These are phyloP conservation scores for Ascochyta fabae DNA, from an alignment of 2,329 filamentous ascomycete species.

Conservation along the genomic window DNA sequence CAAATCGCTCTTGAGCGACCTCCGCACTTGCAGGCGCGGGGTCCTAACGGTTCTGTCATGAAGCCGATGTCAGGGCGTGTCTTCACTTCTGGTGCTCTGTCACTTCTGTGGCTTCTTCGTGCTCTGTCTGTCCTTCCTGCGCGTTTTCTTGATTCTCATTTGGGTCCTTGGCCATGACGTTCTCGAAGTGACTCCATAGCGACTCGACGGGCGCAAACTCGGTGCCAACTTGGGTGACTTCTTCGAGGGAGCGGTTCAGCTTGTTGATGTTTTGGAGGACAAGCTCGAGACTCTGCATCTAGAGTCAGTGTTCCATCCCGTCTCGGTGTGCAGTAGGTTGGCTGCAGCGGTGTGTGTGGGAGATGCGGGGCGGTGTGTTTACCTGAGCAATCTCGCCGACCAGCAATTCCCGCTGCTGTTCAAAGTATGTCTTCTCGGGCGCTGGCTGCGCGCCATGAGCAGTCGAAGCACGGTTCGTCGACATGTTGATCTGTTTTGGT, in stretches of 20 bases:
- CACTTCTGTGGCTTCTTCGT: slow-evolving; percentile 29
- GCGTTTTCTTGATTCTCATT: slow-evolving; percentile 40
- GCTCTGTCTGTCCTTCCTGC: slow-evolving; percentile 33
- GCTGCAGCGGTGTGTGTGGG: slow-evolving; percentile 14
- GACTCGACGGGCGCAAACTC: slow-evolving; percentile 97
- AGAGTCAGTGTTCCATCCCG: slow-evolving; percentile 2
- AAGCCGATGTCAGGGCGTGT: neutral
- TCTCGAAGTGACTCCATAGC: slow-evolving; percentile 96
- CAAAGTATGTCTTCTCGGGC: slow-evolving; percentile 65
- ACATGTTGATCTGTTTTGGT: slow-evolving; percentile 27
- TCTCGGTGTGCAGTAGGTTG: slow-evolving; percentile 51
- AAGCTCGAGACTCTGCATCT: slow-evolving; percentile 73
- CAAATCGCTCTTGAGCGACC: neutral
- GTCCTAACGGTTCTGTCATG: neutral
- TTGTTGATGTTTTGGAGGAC: slow-evolving; percentile 96
- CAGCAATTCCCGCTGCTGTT: slow-evolving; percentile 75
- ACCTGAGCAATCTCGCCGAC: slow-evolving; percentile 77
- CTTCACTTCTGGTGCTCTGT: slow-evolving; percentile 29
- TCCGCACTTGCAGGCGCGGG: neutral
- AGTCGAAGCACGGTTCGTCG: slow-evolving; percentile 30
- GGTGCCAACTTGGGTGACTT: slow-evolving; percentile 91
- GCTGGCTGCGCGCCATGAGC: slow-evolving; percentile 25
- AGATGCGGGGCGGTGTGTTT: slow-evolving; percentile 11
- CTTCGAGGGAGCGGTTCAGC: slow-evolving; percentile 88
- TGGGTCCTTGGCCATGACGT: slow-evolving; percentile 84